Evolutionary conservation across 495 filamentous ascomycete species (phyloP).

Genomic region (Penicillium cosmopolitanum): DNA sequence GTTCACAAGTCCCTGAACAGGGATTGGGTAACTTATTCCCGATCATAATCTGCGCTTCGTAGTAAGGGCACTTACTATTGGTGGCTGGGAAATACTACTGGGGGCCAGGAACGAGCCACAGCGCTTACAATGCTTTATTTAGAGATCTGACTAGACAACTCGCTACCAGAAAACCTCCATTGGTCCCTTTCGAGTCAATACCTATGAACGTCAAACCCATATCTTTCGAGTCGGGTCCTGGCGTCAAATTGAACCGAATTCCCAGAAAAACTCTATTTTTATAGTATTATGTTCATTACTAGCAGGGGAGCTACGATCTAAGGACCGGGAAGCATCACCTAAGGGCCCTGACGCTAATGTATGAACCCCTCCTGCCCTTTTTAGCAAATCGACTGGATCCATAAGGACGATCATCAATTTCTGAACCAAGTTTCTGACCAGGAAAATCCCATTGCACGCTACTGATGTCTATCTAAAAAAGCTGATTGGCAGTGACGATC

Average conservation of each 20-base stretch:
- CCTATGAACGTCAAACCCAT: too few species aligned
- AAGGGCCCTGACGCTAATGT: background rate
- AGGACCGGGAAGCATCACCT: background rate
- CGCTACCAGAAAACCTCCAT: background rate
- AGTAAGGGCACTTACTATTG: background rate
- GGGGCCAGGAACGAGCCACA: slow-evolving; percentile 12
- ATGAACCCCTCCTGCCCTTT: background rate
- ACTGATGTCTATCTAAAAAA: too few species aligned
- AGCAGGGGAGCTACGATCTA: too few species aligned
- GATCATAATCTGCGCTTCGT: background rate
- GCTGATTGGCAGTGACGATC: too few species aligned
- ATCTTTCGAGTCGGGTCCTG: background rate
- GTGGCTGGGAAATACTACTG: background rate
- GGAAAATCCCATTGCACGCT: too few species aligned
- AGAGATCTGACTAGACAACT: slow-evolving; percentile 8
- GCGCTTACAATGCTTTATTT: slow-evolving; percentile 24
- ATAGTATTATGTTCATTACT: too few species aligned
- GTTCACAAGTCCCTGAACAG: background rate
- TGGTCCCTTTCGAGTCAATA: background rate
- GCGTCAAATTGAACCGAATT: background rate
- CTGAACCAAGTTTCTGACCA: background rate
- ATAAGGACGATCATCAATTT: background rate
- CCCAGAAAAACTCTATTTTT: background rate
- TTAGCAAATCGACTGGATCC: background rate
- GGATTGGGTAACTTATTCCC: slow-evolving; percentile 1